Evolutionary conservation across 192 early-diverging fungal species (phyloP), one percentile per base, ranked within the genome.

Genomic region (Lunasporangiospora selenospora): DNA sequence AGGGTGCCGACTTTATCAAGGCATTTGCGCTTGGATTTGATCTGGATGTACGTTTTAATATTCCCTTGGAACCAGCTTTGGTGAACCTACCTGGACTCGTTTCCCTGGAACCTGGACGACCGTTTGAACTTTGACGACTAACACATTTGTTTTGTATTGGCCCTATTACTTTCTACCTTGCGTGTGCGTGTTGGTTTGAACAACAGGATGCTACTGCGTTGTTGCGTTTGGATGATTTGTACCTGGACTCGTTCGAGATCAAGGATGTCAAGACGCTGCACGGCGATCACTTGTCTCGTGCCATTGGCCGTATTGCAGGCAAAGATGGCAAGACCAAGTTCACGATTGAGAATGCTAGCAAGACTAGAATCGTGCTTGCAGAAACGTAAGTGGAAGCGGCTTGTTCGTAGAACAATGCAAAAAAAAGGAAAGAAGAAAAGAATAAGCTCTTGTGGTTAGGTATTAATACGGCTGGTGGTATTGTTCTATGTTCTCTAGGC

Each of bases 221-320:
- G 34, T 75, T 99, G 54, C 90, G 97, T 57, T 81, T 99, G 80
- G 97, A 99, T 65, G 97, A 99, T 62, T 79, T 99, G 62, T 99
- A 89, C 76, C 65, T 99, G 70, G 97, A 99, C 65, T 87, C 93
- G 6, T 99, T 99, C 77, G 96, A 98, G 57, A 91, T 97, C 80
- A 98, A 98, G 83, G 97, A 99, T 78, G 87, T 99, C 29, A 96
- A 96, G 82, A 97, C 93, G 6, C 76, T 99, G 38, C 85, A 88
- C 37, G 96, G 95, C 26, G 97, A 99, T 75, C 94, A 99, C 77
- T 79, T 99, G 77, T 92, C 93, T 19, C 89, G 97, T 53, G 97
- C 97, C 16, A 96, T 99, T 69, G 97, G 97, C 59, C 93, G 97
- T 65, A 94, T 99, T 82, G 96, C 96, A 21, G 97, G 97, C 41